phyloP scores from a whole-genome alignment of 352 stramenopile genomes.

The Globisporangium recalcitrans region DNA sequence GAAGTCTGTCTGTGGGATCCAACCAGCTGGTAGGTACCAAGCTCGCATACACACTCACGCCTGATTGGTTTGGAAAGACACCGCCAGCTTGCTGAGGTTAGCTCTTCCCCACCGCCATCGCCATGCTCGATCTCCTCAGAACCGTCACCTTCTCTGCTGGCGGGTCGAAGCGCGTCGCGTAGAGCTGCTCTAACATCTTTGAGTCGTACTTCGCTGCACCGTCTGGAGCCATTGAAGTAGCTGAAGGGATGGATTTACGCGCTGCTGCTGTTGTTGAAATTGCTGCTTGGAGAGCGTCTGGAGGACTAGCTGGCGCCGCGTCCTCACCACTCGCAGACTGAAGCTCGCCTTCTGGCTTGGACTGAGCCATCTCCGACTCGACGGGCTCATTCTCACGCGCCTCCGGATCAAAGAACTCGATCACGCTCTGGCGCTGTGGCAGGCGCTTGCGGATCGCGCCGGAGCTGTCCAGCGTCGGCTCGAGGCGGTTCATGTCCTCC shows the following conservation, averaged over 20 bases:
- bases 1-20: neutral
- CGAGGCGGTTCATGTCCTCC: conserved; percentile 37
- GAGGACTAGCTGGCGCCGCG: neutral
- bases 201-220: conserved; percentile 12
- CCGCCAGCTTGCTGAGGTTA: neutral
- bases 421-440: conserved; percentile 38
- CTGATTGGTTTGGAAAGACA: neutral
- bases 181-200: conserved; percentile 41
- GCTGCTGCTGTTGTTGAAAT: neutral
- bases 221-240: neutral
- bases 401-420: conserved; percentile 47
- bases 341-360: neutral
- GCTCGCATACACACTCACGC: neutral
- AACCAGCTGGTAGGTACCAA: neutral
- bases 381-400: conserved; percentile 1
- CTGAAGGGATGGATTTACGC: neutral
- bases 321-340: neutral
- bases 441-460: conserved; percentile 44
- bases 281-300: neutral
- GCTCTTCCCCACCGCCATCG: conserved; percentile 8
- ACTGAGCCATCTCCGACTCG: neutral
- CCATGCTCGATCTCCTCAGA: conserved; percentile 20
- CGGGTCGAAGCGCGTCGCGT: conserved; percentile 62
- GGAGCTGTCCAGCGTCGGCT: conserved; percentile 35
- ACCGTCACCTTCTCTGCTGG: conserved; percentile 8